Base-by-base conservation (phyloP, 805 yeast genomes). In the Candida nemodendra region DNA sequence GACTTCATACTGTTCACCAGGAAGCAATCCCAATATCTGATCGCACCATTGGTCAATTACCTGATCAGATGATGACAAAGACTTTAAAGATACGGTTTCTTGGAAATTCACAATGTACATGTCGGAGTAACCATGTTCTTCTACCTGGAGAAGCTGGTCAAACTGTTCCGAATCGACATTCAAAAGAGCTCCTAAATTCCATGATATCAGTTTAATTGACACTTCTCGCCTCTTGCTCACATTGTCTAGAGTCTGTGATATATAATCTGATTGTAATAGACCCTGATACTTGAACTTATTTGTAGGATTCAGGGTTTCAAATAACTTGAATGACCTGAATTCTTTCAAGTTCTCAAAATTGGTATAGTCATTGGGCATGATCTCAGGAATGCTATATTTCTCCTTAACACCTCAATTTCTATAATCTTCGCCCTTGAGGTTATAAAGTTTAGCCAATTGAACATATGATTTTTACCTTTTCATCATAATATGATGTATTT, bases 71-170 rank as follows among this genome's bases (percentile, higher is more conserved):
- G 66, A 59, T n/a, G 66, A 54, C 30, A 69, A 50, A 11, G 76
- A 67, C n/a, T 63, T 66, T 32, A 75, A 54, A 3, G 78, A 71
- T 3, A 76, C 64, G 0, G 77, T 66, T 46, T 76, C 81, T 48
- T 76, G 81, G 30, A 76, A 58, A 5, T 69, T 68, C 4, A 76
- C 44, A 5, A 72, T 59, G 37, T 68, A 66, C 1, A 76, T 30
- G 43, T 69, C 73, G 9, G 57, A 41, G 16, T 34, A 31, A 5
- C 38, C 27, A 6, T 21, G 18, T n/a, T 38, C 39, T 18, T 41
- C 17, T 8, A 27, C 25, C 19, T n/a, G 4, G 1, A 57, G 32
- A 6, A 58, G 21, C 30, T 51, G 48, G 2, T 39, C 38, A 5
- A 51, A 43, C 13, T 42, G 23, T 7, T 46, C 51, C 5, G 21